Evolutionary conservation across 768 basidiomycete species (phyloP).

Genomic region (Favolaschia claudopus): DNA sequence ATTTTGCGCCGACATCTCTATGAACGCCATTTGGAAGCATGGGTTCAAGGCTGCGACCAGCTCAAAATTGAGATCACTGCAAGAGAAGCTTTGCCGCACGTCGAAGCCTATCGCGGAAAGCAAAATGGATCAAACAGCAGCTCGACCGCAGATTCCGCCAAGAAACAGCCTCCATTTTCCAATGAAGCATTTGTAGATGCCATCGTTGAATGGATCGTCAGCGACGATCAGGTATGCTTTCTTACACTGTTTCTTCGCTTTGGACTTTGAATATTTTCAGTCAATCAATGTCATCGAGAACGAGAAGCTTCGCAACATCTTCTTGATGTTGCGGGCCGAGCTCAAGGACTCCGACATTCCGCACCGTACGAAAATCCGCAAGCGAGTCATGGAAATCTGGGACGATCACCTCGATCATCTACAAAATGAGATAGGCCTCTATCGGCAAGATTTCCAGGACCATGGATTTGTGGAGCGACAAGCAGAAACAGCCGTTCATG

Average conservation of each 20-base stretch:
- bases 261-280: neutral
- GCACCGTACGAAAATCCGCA: constrained; percentile 31
- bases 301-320: constrained; percentile 9
- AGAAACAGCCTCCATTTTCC: too few relatives aligned
- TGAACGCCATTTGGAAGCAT: constrained; percentile 19
- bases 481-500: constrained; percentile 45
- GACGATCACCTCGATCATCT: constrained; percentile 31
- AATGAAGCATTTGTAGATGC: too few relatives aligned
- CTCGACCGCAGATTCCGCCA: too few relatives aligned
- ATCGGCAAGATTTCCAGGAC: constrained; percentile 44
- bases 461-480: constrained; percentile 45
- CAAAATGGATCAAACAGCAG: neutral
- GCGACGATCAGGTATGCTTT: too few relatives aligned
- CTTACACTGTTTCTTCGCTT: too few relatives aligned
- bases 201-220: too few relatives aligned
- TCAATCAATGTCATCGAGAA: constrained; percentile 36
- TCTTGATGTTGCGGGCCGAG: constrained; percentile 34
- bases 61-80: too few relatives aligned
- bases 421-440: constrained; percentile 32
- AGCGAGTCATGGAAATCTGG: constrained; percentile 30
- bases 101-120: neutral
- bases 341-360: constrained; percentile 41
- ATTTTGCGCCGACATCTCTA: constrained; percentile 13
- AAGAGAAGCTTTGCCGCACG: constrained; percentile 1
- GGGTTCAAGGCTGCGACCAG: constrained; percentile 27